Evolutionary conservation across 2,329 filamentous ascomycete species (phyloP).

Genomic region (Phymatotrichopsis omnivora): DNA sequence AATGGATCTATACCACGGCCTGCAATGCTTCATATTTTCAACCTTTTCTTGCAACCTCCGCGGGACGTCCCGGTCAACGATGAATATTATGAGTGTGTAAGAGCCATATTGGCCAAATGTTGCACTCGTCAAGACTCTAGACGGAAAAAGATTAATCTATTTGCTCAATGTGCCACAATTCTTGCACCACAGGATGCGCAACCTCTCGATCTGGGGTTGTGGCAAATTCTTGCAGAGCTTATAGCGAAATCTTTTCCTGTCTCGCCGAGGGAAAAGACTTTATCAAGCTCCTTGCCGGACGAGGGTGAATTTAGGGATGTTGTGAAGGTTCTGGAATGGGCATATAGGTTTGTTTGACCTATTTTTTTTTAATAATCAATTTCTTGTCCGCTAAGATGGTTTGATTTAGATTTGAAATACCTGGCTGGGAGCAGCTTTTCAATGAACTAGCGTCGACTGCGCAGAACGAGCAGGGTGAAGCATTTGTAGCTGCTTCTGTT

Average conservation of each 20-base stretch:
- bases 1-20: slow-evolving; percentile 41
- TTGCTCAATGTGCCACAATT: slow-evolving; percentile 40
- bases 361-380: slow-evolving; percentile 27
- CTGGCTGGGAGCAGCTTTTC: slow-evolving; percentile 46
- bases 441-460: slow-evolving; percentile 47
- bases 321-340: slow-evolving; percentile 55
- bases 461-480: slow-evolving; percentile 54
- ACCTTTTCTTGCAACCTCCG: slow-evolving; percentile 47
- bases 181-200: slow-evolving; percentile 43
- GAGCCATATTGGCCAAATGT: slow-evolving; percentile 26
- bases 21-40: slow-evolving; percentile 56
- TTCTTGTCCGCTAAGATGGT: no score
- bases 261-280: slow-evolving; percentile 35
- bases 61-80: slow-evolving; percentile 42
- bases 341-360: slow-evolving; percentile 34
- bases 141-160: slow-evolving; percentile 31
- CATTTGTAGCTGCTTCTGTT: slow-evolving; percentile 53
- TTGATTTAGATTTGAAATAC: slow-evolving; percentile 21
- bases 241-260: slow-evolving; percentile 37
- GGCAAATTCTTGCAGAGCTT: slow-evolving; percentile 40
- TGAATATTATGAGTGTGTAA: slow-evolving; percentile 30
- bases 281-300: slow-evolving; percentile 42
- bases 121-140: slow-evolving; percentile 32
- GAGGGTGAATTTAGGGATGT: slow-evolving; percentile 62
- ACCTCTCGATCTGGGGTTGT: slow-evolving; percentile 41